These are phyloP conservation scores for Phytopythium chamaehyphon DNA, from an alignment of 352 stramenopile species.

Conservation along the genomic window DNA sequence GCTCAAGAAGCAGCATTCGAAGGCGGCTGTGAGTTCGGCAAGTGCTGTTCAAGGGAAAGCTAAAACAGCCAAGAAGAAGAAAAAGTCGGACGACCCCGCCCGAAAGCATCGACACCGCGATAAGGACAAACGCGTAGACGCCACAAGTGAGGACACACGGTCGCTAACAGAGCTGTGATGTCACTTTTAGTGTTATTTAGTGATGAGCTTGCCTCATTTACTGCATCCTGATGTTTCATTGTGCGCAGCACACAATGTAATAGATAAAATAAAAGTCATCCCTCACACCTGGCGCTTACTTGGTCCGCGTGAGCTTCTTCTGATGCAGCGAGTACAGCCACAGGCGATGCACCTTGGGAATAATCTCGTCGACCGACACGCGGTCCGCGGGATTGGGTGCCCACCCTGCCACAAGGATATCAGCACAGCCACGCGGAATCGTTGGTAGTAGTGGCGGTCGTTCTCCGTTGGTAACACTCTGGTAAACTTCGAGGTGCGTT, in stretches of 20 bases:
- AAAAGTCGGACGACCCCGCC: slow-evolving; percentile 28
- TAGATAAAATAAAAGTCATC: slow-evolving; percentile 6
- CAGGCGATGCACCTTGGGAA: slow-evolving; percentile 68
- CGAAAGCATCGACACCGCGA: slow-evolving; percentile 26
- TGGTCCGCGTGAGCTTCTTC: slow-evolving; percentile 67
- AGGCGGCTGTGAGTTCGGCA: neutral
- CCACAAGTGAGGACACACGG: slow-evolving; percentile 4
- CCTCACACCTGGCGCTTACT: slow-evolving; percentile 15
- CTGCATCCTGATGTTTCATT: neutral
- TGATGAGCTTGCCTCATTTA: neutral
- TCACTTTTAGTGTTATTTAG: neutral
- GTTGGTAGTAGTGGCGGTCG: slow-evolving; percentile 60
- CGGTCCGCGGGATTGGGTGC: slow-evolving; percentile 62
- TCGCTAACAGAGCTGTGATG: slow-evolving; percentile 36
- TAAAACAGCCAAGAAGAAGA: slow-evolving; percentile 31
- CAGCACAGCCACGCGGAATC: slow-evolving; percentile 64
- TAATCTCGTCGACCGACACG: slow-evolving; percentile 72
- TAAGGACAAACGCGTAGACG: slow-evolving; percentile 6
- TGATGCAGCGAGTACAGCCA: slow-evolving; percentile 77
- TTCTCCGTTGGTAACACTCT: slow-evolving; percentile 61
- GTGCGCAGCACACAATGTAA: neutral
- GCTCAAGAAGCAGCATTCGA: slow-evolving; percentile 49
- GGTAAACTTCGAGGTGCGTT: slow-evolving; percentile 82
- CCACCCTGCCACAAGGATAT: slow-evolving; percentile 76
- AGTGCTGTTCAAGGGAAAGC: no score